Evolutionary conservation across 75 land plant genomes (phyloP).

Genomic region (Cupressus sempervirens): DNA sequence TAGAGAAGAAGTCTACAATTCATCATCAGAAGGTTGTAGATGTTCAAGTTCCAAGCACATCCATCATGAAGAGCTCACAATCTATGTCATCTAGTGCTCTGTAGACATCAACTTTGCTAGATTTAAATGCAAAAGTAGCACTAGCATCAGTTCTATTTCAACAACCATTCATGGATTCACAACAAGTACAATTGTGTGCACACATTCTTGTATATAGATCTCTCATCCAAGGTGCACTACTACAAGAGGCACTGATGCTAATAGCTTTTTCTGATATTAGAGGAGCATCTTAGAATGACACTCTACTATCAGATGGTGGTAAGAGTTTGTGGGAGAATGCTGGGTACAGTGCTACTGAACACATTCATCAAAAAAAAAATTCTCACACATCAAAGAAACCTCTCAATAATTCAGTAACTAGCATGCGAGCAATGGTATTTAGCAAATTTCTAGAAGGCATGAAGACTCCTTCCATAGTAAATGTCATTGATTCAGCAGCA

Average conservation of each 20-base stretch:
- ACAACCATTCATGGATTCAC: slow-evolving; percentile 78
- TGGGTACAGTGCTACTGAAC: slow-evolving; percentile 55
- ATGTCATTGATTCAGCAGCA: background rate
- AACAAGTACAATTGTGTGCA: slow-evolving; percentile 88
- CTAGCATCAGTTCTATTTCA: slow-evolving; percentile 30
- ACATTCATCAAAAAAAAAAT: slow-evolving; percentile 31
- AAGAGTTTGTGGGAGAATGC: slow-evolving; percentile 54
- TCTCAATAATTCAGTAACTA: slow-evolving; percentile 23
- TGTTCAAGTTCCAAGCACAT: background rate
- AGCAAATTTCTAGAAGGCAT: background rate
- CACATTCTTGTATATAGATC: slow-evolving; percentile 94
- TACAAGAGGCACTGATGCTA: slow-evolving; percentile 74
- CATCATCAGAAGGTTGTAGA: background rate
- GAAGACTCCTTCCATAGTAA: no score
- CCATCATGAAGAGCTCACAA: slow-evolving; percentile 17
- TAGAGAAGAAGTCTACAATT: no score
- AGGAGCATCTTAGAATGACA: no score
- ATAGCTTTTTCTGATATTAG: slow-evolving; percentile 70
- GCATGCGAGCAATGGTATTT: slow-evolving; percentile 12
- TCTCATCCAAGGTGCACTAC: slow-evolving; percentile 68
- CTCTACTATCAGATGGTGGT: slow-evolving; percentile 39
- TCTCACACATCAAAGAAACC: slow-evolving; percentile 30
- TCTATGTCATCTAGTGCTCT: slow-evolving; percentile 12
- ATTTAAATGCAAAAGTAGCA: slow-evolving; percentile 49
- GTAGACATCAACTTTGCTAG: slow-evolving; percentile 41